These are phyloP conservation scores for Crithidia mellificae DNA, from an alignment of 208 protist species.

Conservation along the genomic window DNA sequence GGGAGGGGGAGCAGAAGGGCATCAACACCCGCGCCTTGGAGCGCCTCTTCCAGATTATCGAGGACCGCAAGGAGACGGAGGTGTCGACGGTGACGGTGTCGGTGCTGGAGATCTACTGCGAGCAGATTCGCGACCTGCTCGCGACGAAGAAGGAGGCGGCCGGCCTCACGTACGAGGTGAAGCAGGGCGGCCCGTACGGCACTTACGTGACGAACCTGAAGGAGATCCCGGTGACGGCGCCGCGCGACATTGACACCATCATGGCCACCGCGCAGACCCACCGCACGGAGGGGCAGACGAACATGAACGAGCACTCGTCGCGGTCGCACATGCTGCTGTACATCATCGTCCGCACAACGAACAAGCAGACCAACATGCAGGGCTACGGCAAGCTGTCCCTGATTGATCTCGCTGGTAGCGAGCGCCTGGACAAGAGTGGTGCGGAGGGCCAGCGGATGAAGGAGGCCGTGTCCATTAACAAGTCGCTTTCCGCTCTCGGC, in stretches of 20 bases:
- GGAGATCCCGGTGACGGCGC: constrained; percentile 67
- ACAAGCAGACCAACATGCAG: constrained; percentile 86
- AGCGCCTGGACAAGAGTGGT: constrained; percentile 89
- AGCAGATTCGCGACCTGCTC: constrained; percentile 89
- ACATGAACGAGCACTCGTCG: constrained; percentile 94
- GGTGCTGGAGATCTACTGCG: constrained; percentile 92
- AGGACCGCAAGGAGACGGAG: constrained; percentile 87
- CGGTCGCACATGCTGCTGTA: constrained; percentile 95
- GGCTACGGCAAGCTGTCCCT: constrained; percentile 94
- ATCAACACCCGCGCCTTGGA: constrained; percentile 91
- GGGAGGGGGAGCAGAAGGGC: constrained; percentile 69
- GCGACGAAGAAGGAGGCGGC: constrained; percentile 56
- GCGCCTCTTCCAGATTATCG: constrained; percentile 88
- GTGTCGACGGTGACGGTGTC: constrained; percentile 78
- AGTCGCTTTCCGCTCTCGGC: constrained; percentile 87
- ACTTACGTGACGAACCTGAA: constrained; percentile 91
- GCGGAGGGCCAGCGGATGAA: constrained; percentile 85
- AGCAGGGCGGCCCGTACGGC: constrained; percentile 86
- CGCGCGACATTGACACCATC: constrained; percentile 77
- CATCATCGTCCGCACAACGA: constrained; percentile 87
- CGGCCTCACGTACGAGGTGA: constrained; percentile 80
- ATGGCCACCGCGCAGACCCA: constrained; percentile 76
- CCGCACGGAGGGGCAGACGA: constrained; percentile 86
- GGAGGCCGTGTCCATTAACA: constrained; percentile 93
- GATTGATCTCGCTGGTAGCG: constrained; percentile 92